Conservation (phyloP, 495 filamentous ascomycete genomes). For the Xylaria intraflava region DNA sequence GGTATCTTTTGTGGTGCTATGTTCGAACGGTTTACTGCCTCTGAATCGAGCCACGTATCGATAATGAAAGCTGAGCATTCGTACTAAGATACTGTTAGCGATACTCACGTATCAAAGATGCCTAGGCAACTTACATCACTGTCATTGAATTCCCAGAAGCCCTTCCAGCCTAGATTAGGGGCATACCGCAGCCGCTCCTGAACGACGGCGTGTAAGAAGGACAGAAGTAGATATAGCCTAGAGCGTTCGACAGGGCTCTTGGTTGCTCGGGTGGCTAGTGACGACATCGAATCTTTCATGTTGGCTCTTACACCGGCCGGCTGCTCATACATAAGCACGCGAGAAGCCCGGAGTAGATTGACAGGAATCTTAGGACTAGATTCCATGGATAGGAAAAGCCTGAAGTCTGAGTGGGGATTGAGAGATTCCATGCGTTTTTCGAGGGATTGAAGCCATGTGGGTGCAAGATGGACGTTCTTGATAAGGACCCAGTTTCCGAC, state of each 20-base stretch:
- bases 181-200: constrained; percentile 95
- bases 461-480: constrained; percentile 98
- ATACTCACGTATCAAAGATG: neutral
- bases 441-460: constrained; percentile 90
- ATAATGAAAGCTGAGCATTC: constrained; percentile 96
- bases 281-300: constrained; percentile 95
- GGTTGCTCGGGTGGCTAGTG: constrained; percentile 64
- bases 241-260: constrained; percentile 86
- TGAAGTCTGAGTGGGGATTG: constrained; percentile 89
- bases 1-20: constrained; percentile 88
- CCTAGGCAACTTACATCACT: constrained; percentile 71
- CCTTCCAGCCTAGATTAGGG: constrained; percentile 93
- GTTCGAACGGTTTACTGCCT: constrained; percentile 79
- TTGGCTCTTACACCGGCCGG: constrained; percentile 94
- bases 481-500: constrained; percentile 93
- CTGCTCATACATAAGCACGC: constrained; percentile 97
- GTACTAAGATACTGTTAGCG: constrained; percentile 55
- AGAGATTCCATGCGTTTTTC: constrained; percentile 95
- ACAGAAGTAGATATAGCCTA: constrained; percentile 85
- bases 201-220: constrained; percentile 92
- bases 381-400: constrained; percentile 97
- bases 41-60: constrained; percentile 84
- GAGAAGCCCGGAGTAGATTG: constrained; percentile 85
- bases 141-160: constrained; percentile 99
- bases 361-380: constrained; percentile 94